These are phyloP conservation scores for Malbranchea zuffiana DNA, from an alignment of 2,329 filamentous ascomycete species.

Conservation along the genomic window DNA sequence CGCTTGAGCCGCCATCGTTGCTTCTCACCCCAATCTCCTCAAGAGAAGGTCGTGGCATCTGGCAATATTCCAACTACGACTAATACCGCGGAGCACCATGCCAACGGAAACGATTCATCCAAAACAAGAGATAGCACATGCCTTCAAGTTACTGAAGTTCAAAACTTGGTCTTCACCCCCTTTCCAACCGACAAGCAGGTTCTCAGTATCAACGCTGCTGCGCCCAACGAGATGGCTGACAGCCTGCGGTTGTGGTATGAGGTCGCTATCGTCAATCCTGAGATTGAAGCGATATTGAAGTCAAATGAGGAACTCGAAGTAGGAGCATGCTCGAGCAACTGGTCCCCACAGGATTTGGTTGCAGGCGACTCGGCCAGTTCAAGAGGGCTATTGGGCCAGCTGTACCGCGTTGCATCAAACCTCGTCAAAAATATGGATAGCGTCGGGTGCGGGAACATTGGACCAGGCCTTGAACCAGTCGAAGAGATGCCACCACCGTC, in stretches of 20 bases:
- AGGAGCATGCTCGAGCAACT: constrained; percentile 26
- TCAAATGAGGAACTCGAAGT: constrained; percentile 26
- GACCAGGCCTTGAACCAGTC: constrained; percentile 4
- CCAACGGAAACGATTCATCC: neutral
- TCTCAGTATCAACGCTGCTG: constrained; percentile 21
- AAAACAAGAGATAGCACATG: neutral
- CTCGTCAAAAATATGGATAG: constrained; percentile 30
- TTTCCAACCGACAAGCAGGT: constrained; percentile 17
- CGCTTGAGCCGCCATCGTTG: constrained; percentile 25
- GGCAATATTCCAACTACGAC: constrained; percentile 6
- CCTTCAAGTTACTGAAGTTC: constrained; percentile 30
- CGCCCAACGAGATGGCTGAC: constrained; percentile 22
- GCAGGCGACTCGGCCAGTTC: constrained; percentile 18
- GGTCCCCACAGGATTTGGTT: constrained; percentile 23
- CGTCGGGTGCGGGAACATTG: constrained; percentile 25
- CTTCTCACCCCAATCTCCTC: too few relatives aligned
- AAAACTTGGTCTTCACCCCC: constrained; percentile 25
- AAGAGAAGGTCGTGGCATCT: too few relatives aligned
- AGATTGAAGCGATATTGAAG: constrained; percentile 26
- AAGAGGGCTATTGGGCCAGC: constrained; percentile 16
- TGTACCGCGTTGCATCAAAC: constrained; percentile 24
- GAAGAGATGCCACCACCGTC: neutral
- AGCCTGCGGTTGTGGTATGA: constrained; percentile 31
- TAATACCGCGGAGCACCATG: constrained; percentile 2
- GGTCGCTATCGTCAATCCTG: constrained; percentile 27